Conservation (phyloP, 1,284 basidiomycete genomes). For the Phylloporus gajari region DNA sequence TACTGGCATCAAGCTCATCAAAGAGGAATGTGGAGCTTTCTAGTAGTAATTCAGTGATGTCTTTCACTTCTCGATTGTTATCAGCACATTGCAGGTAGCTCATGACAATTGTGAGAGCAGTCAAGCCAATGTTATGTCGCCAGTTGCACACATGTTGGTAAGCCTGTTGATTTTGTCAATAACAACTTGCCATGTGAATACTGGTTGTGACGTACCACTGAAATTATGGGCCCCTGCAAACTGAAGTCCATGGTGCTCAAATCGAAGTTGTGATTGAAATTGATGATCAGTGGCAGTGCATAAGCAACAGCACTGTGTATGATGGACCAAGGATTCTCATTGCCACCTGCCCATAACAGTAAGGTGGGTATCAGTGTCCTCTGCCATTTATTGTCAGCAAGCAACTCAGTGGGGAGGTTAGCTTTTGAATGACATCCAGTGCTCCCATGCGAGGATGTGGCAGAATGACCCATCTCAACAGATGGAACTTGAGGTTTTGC, state of each 20-base stretch:
- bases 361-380: not conserved
- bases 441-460: not conserved
- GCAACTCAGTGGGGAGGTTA: not conserved
- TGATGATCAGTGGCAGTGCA: not conserved
- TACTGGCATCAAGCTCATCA: not conserved
- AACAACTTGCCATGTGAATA: no score
- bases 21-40: conserved; percentile 6
- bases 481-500: not conserved
- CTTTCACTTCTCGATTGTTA: not conserved
- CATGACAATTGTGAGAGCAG: not conserved
- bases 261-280: not conserved
- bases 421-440: not conserved
- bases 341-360: conserved; percentile 12
- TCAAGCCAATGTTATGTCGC: not conserved
- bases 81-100: conserved; percentile 5
- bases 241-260: not conserved
- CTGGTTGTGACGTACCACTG: not conserved
- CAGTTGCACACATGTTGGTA: not conserved
- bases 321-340: conserved; percentile 6
- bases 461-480: not conserved
- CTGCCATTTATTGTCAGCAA: not conserved
- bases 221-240: not conserved
- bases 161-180: not conserved
- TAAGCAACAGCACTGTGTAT: not conserved
- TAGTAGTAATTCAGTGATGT: conserved; percentile 5